Percentiles rank a stretch among this genome's conserved stretches.
Conservation (phyloP, 2,329 filamentous ascomycete genomes). For the Gnomoniopsis sp. region DNA sequence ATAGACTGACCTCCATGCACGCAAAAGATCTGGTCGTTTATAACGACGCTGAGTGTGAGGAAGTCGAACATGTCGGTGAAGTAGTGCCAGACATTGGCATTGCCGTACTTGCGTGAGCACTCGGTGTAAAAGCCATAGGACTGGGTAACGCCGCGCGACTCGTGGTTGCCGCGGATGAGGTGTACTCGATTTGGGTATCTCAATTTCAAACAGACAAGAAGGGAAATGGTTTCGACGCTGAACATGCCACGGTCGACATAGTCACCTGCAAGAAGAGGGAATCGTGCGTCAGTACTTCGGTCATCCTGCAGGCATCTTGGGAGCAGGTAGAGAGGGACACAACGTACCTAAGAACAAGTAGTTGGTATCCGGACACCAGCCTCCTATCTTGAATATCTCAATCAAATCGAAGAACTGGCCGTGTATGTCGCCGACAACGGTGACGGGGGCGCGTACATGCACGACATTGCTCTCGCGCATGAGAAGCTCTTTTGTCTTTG, state of each 20-base stretch:
- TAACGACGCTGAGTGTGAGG: constrained; percentile 91
- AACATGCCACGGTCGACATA: constrained; percentile 98
- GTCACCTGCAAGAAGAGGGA: constrained; percentile 59
- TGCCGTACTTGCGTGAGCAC: constrained; percentile 96
- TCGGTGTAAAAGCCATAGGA: constrained; percentile 99
- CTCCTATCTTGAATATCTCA: constrained; percentile 98
- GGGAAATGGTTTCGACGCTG: constrained; percentile 96
- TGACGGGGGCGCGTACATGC: constrained; percentile 91
- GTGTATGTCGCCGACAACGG: constrained; percentile 97
- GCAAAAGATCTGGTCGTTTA: constrained; percentile 98
- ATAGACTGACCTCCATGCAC: constrained; percentile 75
- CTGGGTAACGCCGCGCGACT: constrained; percentile 95
- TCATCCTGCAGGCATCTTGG: not conserved
- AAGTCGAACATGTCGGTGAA: constrained; percentile 99
- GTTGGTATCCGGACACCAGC: constrained; percentile 96
- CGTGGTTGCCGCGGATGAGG: constrained; percentile 95
- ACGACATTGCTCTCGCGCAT: constrained; percentile 99
- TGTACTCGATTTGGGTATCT: constrained; percentile 95
- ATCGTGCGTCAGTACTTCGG: constrained; percentile 3
- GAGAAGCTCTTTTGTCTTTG: constrained; percentile 96
- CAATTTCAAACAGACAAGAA: constrained; percentile 94
- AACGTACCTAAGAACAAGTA: constrained; percentile 86
- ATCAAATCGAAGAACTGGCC: constrained; percentile 99
- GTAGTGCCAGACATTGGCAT: constrained; percentile 98
- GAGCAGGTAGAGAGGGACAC: not conserved